These are phyloP conservation scores for Backusella psychrophila DNA, from an alignment of 192 early-diverging fungal species.

Conservation along the genomic window DNA sequence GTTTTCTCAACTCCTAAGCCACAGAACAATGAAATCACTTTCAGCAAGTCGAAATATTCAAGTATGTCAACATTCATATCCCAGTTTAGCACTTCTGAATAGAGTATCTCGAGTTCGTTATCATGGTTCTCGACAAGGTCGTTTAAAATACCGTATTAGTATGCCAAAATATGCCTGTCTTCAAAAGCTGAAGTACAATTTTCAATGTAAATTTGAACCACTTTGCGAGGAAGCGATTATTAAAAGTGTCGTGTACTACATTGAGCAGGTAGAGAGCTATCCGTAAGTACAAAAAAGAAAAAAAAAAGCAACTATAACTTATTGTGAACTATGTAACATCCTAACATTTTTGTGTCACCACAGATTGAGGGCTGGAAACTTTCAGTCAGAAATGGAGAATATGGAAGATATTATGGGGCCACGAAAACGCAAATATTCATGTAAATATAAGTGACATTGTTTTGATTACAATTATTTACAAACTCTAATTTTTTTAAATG, in stretches of 20 bases:
- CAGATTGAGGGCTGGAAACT: not conserved
- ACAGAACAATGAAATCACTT: not conserved
- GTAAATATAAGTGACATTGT: not conserved
- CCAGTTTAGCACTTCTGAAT: not conserved
- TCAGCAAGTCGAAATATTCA: not conserved
- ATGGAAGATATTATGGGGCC: not conserved
- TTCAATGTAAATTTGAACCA: constrained; percentile 1
- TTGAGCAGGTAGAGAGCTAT: not conserved
- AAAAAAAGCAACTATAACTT: not conserved
- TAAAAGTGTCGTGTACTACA: not conserved
- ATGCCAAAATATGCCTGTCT: constrained; percentile 1
- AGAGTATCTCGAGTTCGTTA: not conserved
- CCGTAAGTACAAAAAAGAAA: not conserved
- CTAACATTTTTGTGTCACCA: not conserved
- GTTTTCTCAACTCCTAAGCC: not conserved
- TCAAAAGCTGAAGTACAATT: not conserved
- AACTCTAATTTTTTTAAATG: not conserved
- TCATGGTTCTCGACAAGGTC: not conserved
- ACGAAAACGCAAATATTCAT: not conserved
- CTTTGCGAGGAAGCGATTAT: not conserved
- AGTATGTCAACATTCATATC: not conserved
- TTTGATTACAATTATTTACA: not conserved
- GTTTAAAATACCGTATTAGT: not conserved
- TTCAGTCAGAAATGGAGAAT: not conserved
- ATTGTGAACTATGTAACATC: not conserved